Evolutionary conservation across 768 basidiomycete species (phyloP).

Genomic region (Phlegmacium glaucopus): DNA sequence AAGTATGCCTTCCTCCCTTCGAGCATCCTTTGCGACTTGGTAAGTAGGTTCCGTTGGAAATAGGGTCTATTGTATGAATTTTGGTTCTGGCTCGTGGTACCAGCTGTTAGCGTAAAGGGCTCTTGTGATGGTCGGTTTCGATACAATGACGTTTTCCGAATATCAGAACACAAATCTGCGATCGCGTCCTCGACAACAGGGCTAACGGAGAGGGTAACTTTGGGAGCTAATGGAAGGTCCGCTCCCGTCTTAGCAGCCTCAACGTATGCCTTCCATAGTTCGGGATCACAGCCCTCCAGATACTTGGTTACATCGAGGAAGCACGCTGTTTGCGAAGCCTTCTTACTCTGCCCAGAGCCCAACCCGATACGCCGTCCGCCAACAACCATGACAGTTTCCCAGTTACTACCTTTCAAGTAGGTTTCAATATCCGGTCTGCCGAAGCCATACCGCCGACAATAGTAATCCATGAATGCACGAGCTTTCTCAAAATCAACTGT

Average conservation of each 20-base stretch:
- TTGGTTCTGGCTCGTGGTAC: too few species aligned
- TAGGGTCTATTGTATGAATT: too few species aligned
- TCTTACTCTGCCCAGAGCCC: slow-evolving; percentile 68
- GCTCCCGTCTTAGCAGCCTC: slow-evolving; percentile 59
- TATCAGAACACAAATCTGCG: slow-evolving; percentile 63
- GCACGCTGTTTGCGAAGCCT: slow-evolving; percentile 63
- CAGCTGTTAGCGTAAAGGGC: slow-evolving; percentile 1
- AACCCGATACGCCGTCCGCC: slow-evolving; percentile 80
- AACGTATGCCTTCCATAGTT: slow-evolving; percentile 73
- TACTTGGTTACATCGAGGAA: slow-evolving; percentile 89
- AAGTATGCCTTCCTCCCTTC: slow-evolving; percentile 58
- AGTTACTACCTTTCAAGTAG: slow-evolving; percentile 31
- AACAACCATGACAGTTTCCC: slow-evolving; percentile 78
- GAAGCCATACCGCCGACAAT: slow-evolving; percentile 78
- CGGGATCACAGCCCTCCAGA: slow-evolving; percentile 78
- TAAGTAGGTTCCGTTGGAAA: background rate
- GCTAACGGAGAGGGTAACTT: slow-evolving; percentile 63
- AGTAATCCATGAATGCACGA: slow-evolving; percentile 92
- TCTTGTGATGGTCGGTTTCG: slow-evolving; percentile 49
- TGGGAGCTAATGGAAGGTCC: slow-evolving; percentile 69
- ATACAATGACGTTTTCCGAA: slow-evolving; percentile 63
- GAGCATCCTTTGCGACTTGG: slow-evolving; percentile 58
- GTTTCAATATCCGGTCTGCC: slow-evolving; percentile 68
- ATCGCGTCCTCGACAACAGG: slow-evolving; percentile 65
- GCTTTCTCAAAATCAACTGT: slow-evolving; percentile 68